phyloP scores from a whole-genome alignment of 495 filamentous ascomycete genomes.

The Tuber magnatum region DNA sequence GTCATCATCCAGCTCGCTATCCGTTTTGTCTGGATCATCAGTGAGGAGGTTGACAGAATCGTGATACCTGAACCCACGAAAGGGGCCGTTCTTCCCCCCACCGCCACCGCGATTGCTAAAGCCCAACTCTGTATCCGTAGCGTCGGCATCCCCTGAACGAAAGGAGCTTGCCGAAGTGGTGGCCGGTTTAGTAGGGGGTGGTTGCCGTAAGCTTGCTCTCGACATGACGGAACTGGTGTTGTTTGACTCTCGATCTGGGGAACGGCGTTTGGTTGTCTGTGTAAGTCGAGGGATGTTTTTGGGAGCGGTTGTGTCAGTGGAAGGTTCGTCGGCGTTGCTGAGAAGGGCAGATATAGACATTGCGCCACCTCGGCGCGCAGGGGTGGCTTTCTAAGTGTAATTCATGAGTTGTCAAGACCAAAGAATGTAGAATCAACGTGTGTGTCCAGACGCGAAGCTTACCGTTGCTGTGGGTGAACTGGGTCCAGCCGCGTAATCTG shows the following conservation, averaged over 20 bases:
- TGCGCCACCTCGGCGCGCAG: constrained; percentile 37
- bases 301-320: constrained; percentile 29
- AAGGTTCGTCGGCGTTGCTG: constrained; percentile 35
- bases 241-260: constrained; percentile 22
- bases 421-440: constrained; percentile 20
- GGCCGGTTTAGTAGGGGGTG: constrained; percentile 11
- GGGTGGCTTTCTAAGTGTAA: constrained; percentile 31
- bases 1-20: constrained; percentile 39
- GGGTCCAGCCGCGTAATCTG: constrained; percentile 34
- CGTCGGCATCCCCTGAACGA: constrained; percentile 28
- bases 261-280: constrained; percentile 22
- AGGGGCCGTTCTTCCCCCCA: constrained; percentile 35
- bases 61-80: constrained; percentile 41
- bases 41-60: constrained; percentile 40
- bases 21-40: constrained; percentile 38
- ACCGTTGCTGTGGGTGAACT: constrained; percentile 33
- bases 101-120: constrained; percentile 18
- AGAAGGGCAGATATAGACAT: constrained; percentile 43
- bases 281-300: constrained; percentile 14
- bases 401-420: constrained; percentile 34
- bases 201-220: constrained; percentile 20
- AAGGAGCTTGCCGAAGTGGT: constrained; percentile 22
- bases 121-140: constrained; percentile 31
- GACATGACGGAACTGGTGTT: constrained; percentile 28
- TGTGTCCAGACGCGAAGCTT: constrained; percentile 18